These are phyloP conservation scores for Agrostemma githago DNA, from an alignment of 148 eudicot genomes.

Conservation along the genomic window DNA sequence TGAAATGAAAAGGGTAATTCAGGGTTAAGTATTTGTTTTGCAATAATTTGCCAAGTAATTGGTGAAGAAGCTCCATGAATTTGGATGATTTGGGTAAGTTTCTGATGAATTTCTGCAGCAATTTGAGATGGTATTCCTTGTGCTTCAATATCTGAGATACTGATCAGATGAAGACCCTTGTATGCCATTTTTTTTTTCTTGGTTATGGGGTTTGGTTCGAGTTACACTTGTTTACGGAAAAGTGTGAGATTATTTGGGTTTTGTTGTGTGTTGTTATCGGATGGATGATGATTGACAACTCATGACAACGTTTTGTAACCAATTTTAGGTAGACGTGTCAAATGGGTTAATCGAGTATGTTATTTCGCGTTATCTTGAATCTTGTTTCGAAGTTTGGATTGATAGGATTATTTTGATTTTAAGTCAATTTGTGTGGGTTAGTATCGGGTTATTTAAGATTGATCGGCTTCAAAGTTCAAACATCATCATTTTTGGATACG, in stretches of 20 bases:
- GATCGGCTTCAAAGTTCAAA: too few relatives aligned
- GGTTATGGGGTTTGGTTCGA: not conserved
- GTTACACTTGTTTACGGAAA: not conserved
- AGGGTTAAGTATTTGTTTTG: conserved; percentile 50
- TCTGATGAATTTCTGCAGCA: conserved; percentile 41
- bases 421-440: too few relatives aligned
- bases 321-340: too few relatives aligned
- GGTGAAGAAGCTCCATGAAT: conserved; percentile 49
- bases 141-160: conserved; percentile 50
- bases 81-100: conserved; percentile 42
- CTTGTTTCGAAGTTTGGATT: too few relatives aligned
- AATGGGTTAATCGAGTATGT: too few relatives aligned
- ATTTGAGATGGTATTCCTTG: conserved; percentile 36
- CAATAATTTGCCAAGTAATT: conserved; percentile 55
- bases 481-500: too few relatives aligned
- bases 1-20: conserved; percentile 72
- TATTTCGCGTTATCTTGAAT: too few relatives aligned
- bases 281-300: not conserved
- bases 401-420: too few relatives aligned
- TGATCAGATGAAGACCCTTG: conserved; percentile 49
- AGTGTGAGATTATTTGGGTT: too few relatives aligned
- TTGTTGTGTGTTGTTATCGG: not conserved
- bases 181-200: conserved; percentile 34
- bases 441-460: too few relatives aligned
- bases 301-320: too few relatives aligned